These are phyloP conservation scores for Cladosporium sp. DNA, from an alignment of 2,329 filamentous ascomycete genomes.

Conservation along the genomic window DNA sequence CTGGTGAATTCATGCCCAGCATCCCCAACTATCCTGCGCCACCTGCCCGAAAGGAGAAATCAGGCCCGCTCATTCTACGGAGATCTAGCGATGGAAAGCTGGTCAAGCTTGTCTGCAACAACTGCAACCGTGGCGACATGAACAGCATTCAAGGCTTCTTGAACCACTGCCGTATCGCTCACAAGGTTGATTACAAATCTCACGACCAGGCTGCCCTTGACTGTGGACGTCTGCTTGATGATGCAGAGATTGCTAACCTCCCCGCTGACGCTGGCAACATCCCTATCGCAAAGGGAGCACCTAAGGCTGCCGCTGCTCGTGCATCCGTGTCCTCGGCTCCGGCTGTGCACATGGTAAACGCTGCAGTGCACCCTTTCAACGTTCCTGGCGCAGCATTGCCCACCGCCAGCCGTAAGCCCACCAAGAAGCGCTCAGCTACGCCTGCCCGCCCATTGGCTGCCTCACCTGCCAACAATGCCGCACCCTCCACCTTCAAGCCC, in stretches of 20 bases:
- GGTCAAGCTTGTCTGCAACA: conserved; percentile 84
- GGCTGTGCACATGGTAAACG: conserved; percentile 16
- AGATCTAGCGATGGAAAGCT: conserved; percentile 78
- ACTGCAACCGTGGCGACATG: conserved; percentile 88
- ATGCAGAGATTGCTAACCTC: conserved; percentile 54
- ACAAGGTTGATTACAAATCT: conserved; percentile 90
- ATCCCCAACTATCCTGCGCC: conserved; percentile 72
- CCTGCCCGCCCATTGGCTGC: conserved; percentile 24
- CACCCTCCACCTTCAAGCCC: conserved; percentile 36
- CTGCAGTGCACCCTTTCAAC: conserved; percentile 37
- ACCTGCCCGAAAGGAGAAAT: conserved; percentile 67
- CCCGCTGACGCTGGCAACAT: conserved; percentile 32
- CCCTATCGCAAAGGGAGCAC: conserved; percentile 17
- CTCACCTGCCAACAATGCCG: conserved; percentile 1
- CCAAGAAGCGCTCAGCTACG: conserved; percentile 16
- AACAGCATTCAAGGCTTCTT: conserved; percentile 98
- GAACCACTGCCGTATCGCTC: conserved; percentile 96
- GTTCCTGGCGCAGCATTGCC: conserved; percentile 24
- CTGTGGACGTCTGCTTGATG: conserved; percentile 80
- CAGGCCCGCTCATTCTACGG: conserved; percentile 78
- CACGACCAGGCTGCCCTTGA: conserved; percentile 91
- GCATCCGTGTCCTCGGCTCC: conserved; percentile 4
- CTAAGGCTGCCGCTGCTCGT: conserved; percentile 8
- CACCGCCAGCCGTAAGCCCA: conserved; percentile 23
- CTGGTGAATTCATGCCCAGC: conserved; percentile 48